Conservation (phyloP, 139 green algal genomes). For the Dunaliella sp. region DNA sequence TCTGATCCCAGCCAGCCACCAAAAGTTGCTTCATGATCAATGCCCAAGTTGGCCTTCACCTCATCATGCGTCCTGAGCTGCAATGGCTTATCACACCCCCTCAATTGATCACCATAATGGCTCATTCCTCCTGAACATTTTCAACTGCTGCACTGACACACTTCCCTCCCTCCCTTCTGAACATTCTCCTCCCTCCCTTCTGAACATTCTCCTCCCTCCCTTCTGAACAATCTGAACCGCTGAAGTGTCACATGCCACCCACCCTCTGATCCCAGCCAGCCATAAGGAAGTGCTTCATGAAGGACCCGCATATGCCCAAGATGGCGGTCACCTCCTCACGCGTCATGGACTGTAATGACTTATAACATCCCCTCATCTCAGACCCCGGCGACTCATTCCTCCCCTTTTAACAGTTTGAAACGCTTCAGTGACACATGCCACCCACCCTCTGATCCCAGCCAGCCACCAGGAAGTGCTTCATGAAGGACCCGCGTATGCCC, state of each 20-base stretch:
- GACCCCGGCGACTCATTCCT: not conserved
- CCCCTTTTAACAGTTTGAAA: too few species aligned
- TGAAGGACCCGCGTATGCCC: conserved; percentile 25
- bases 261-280: not conserved
- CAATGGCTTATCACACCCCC: not conserved
- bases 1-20: not conserved
- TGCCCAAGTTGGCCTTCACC: not conserved
- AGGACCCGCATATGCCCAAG: not conserved
- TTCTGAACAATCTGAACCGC: too few species aligned
- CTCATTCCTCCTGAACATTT: not conserved
- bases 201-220: too few species aligned
- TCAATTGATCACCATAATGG: not conserved
- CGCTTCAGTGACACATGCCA: too few species aligned
- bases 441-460: conserved; percentile 58
- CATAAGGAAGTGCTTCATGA: conserved; percentile 4
- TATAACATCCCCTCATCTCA: not conserved
- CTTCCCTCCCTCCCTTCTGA: too few species aligned
- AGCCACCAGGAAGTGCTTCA: conserved; percentile 50
- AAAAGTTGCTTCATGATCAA: not conserved
- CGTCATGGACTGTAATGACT: not conserved
- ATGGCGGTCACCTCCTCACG: conserved; percentile 50
- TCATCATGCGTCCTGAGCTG: not conserved
- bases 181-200: too few species aligned
- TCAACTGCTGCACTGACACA: not conserved
- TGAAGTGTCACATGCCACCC: too few species aligned